Percentiles rank a stretch among this genome's conserved stretches.
These are phyloP conservation scores for Niveomyces coronatus DNA, from an alignment of 2,329 filamentous ascomycete genomes.

Conservation along the genomic window DNA sequence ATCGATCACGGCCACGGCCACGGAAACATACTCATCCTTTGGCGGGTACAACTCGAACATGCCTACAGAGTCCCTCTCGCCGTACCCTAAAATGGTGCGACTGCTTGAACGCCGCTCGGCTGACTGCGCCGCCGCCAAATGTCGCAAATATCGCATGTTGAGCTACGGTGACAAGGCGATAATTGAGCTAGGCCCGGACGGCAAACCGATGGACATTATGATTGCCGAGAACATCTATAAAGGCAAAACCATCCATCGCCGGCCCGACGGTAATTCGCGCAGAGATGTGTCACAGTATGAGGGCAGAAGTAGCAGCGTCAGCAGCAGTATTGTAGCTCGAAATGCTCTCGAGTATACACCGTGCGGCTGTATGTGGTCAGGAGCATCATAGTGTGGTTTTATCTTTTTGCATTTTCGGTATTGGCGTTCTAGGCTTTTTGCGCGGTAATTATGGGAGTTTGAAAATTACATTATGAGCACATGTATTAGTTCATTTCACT, in stretches of 20 bases:
- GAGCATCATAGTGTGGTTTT: not conserved
- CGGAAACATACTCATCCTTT: conserved; percentile 9
- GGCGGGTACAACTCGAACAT: conserved; percentile 6
- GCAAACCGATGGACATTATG: conserved; percentile 30
- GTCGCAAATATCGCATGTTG: conserved; percentile 38
- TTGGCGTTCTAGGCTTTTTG: not conserved
- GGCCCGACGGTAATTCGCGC: not conserved
- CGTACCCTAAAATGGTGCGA: conserved; percentile 44
- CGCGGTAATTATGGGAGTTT: not conserved
- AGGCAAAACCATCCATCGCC: not conserved
- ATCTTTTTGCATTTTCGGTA: not conserved
- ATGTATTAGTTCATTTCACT: too few species aligned
- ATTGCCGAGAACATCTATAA: conserved; percentile 29
- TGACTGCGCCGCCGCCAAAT: conserved; percentile 27
- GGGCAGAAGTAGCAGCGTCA: not conserved
- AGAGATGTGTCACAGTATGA: too few species aligned
- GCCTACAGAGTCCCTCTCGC: conserved; percentile 16
- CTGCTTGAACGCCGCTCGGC: conserved; percentile 41
- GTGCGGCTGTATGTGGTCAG: conserved; percentile 44
- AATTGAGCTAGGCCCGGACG: conserved; percentile 26
- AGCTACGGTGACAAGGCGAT: conserved; percentile 25
- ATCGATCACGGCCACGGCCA: too few species aligned
- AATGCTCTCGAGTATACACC: conserved; percentile 31
- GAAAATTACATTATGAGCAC: too few species aligned
- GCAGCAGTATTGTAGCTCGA: not conserved